phyloP scores from a whole-genome alignment of 192 early-diverging fungal genomes.

The Coemansia sp. region DNA sequence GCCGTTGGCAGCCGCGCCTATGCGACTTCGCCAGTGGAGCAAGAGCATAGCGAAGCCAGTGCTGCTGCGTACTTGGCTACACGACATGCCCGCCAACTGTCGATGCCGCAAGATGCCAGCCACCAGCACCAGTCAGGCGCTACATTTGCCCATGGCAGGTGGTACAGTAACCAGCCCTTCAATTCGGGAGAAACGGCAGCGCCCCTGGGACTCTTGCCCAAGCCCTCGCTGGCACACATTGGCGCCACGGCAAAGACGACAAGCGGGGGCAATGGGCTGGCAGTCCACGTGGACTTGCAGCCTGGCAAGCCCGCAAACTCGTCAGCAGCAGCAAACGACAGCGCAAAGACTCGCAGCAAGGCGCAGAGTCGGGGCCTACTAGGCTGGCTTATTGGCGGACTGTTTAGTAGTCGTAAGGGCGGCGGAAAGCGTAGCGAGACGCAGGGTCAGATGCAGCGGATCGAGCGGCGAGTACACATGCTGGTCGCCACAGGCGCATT shows the following conservation, averaged over 20 bases:
- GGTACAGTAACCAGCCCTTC: background rate
- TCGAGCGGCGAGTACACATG: slow-evolving; percentile 43
- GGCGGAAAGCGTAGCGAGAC: background rate
- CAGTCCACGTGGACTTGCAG: background rate
- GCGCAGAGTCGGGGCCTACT: background rate
- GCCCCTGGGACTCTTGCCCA: background rate
- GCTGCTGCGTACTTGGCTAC: background rate
- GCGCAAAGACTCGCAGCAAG: background rate
- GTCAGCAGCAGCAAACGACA: background rate
- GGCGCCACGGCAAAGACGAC: background rate
- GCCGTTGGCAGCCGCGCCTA: background rate
- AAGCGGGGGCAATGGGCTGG: background rate
- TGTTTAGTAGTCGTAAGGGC: background rate
- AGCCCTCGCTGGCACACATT: background rate
- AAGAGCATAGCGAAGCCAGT: background rate
- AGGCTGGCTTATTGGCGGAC: background rate
- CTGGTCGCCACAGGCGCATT: slow-evolving; percentile 44
- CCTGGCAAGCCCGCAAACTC: background rate
- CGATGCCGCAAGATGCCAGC: slow-evolving; percentile 5
- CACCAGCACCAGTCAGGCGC: background rate
- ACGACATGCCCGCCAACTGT: background rate
- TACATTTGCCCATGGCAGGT: background rate
- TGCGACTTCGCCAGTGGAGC: background rate
- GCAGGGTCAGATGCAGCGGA: slow-evolving; percentile 39
- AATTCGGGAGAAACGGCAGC: background rate